These are phyloP conservation scores for Mycena indigotica DNA, from an alignment of 768 basidiomycete genomes.

Conservation along the genomic window DNA sequence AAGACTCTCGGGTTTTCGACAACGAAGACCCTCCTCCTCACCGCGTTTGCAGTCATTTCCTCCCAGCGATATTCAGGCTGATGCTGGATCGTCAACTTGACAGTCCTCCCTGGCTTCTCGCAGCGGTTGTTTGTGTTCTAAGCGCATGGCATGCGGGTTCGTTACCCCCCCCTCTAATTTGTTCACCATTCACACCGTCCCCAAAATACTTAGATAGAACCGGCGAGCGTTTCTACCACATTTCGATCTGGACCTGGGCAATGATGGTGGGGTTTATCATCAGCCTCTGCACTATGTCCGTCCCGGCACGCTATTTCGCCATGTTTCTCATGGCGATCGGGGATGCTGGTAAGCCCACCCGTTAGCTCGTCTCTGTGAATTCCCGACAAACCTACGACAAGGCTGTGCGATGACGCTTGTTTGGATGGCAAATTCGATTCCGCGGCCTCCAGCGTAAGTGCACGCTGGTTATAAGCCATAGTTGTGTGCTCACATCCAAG, in stretches of 20 bases:
- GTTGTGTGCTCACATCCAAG: background rate
- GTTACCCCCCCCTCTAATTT: too few relatives aligned
- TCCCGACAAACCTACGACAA: constrained; percentile 4
- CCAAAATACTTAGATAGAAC: constrained; percentile 38
- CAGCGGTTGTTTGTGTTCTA: constrained; percentile 36
- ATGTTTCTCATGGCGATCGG: constrained; percentile 53
- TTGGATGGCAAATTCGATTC: constrained; percentile 49
- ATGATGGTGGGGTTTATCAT: constrained; percentile 49
- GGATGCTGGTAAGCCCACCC: constrained; percentile 35
- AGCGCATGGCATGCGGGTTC: constrained; percentile 26
- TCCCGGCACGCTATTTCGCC: constrained; percentile 45
- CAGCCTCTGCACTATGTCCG: constrained; percentile 43
- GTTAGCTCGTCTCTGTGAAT: background rate
- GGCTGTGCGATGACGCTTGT: constrained; percentile 44
- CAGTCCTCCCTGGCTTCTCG: constrained; percentile 49
- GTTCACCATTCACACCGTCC: too few relatives aligned
- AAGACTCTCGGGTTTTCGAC: constrained; percentile 48
- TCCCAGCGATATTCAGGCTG: too few relatives aligned
- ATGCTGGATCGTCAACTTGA: too few relatives aligned
- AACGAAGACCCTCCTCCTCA: constrained; percentile 43
- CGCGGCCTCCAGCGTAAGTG: constrained; percentile 43
- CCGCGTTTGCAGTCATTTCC: constrained; percentile 37
- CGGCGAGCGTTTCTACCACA: constrained; percentile 52
- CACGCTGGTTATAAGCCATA: constrained; percentile 13
- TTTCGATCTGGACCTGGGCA: constrained; percentile 40